Conservation (phyloP, 768 basidiomycete species). For the Termitomyces sp. region DNA sequence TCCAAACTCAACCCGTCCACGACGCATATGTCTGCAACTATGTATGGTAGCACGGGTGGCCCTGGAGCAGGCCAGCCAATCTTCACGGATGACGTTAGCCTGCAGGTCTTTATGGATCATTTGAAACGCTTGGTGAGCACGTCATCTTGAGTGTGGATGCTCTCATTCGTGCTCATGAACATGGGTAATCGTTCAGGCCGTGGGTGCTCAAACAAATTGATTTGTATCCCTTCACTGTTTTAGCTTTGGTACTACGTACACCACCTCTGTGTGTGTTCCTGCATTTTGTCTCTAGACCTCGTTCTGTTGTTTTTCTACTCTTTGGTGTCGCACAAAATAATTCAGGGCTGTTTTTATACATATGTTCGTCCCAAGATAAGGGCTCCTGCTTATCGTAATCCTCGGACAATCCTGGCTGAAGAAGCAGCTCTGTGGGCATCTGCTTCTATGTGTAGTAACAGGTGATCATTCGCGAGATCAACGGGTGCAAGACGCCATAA, state of each 20-base stretch:
- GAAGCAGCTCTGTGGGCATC: too few species aligned
- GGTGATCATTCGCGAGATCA: too few species aligned
- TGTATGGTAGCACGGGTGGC: constrained; percentile 78
- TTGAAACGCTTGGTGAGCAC: constrained; percentile 81
- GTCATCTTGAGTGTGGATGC: not conserved
- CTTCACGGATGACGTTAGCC: constrained; percentile 97
- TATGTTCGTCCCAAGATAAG: not conserved
- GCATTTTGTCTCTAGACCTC: constrained; percentile 12
- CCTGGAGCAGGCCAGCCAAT: constrained; percentile 83
- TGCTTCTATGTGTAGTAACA: too few species aligned
- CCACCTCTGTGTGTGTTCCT: not conserved
- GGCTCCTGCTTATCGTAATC: too few species aligned
- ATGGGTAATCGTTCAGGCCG: constrained; percentile 38
- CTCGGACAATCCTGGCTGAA: not conserved
- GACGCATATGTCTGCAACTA: constrained; percentile 90
- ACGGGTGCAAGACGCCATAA: too few species aligned
- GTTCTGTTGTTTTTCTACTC: constrained; percentile 6
- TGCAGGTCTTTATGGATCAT: constrained; percentile 98
- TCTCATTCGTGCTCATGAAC: constrained; percentile 4
- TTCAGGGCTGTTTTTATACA: constrained; percentile 5
- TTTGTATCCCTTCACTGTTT: constrained; percentile 6
- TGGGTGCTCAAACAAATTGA: constrained; percentile 67
- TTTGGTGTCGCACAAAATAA: constrained; percentile 4
- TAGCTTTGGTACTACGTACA: not conserved
- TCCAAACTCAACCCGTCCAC: constrained; percentile 97